Conservation (phyloP, 1,139 yeast genomes). For the Suhomyces wounanorum region DNA sequence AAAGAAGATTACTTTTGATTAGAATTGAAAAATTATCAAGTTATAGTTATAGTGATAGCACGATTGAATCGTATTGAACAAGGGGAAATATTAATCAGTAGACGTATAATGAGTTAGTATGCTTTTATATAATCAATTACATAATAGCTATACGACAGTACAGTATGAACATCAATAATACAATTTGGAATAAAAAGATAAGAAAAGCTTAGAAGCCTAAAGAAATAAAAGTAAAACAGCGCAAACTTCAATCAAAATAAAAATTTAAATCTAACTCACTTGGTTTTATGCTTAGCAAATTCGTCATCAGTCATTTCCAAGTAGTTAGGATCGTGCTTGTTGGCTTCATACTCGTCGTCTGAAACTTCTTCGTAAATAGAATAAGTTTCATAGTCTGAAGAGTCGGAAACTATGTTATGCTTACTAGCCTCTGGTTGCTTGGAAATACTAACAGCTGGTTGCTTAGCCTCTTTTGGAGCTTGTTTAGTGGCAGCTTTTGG, state of each 20-base stretch:
- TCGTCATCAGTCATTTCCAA: conserved; percentile 46
- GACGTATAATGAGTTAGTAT: neutral
- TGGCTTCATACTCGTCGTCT: conserved; percentile 46
- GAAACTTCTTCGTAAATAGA: conserved; percentile 56
- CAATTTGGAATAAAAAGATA: conserved; percentile 7
- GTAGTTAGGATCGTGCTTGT: conserved; percentile 52
- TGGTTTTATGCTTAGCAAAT: conserved; percentile 20
- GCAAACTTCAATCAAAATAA: neutral
- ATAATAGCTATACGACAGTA: neutral
- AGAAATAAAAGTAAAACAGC: neutral
- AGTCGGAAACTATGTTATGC: conserved; percentile 13
- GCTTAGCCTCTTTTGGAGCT: conserved; percentile 7
- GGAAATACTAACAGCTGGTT: conserved; percentile 12
- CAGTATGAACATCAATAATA: conserved; percentile 6
- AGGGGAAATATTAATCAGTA: neutral
- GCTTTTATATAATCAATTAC: conserved; percentile 1
- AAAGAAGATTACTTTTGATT: conserved; percentile 73
- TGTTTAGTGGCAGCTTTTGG: conserved; percentile 4
- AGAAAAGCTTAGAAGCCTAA: neutral
- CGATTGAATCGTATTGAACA: neutral
- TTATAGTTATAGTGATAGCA: neutral
- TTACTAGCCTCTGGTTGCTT: conserved; percentile 14
- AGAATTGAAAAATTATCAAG: conserved; percentile 7
- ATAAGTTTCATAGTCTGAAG: conserved; percentile 30
- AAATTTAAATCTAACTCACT: neutral